phyloP scores from a whole-genome alignment of 1,284 basidiomycete genomes.

The Bondarzewia mesenterica region DNA sequence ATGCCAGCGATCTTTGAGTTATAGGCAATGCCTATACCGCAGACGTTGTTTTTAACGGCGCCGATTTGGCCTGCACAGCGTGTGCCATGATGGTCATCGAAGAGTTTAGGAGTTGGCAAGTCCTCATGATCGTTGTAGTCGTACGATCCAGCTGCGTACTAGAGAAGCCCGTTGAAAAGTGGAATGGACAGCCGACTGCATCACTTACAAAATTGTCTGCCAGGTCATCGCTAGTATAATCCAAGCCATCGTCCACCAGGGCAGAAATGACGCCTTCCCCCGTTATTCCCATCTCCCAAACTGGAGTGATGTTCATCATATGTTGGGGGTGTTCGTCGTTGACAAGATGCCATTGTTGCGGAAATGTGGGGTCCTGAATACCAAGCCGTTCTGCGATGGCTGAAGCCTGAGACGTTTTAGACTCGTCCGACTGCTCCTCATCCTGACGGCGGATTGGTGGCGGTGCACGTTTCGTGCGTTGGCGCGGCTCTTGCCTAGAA shows the following conservation, averaged over 20 bases:
- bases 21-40: slow-evolving; percentile 94
- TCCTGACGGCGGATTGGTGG: slow-evolving; percentile 34
- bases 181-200: slow-evolving; percentile 1
- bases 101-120: slow-evolving; percentile 81
- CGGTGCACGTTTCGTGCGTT: slow-evolving; percentile 64
- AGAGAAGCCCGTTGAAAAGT: no score
- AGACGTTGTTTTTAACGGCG: slow-evolving; percentile 93
- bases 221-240: slow-evolving; percentile 84
- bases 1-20: slow-evolving; percentile 88
- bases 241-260: slow-evolving; percentile 94
- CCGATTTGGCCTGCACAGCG: slow-evolving; percentile 97
- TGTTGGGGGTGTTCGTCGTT: slow-evolving; percentile 70
- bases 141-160: slow-evolving; percentile 89
- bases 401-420: slow-evolving; percentile 22
- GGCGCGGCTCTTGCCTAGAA: slow-evolving; percentile 50
- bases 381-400: slow-evolving; percentile 56
- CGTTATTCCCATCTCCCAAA: slow-evolving; percentile 83
- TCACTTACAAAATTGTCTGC: slow-evolving; percentile 83
- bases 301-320: slow-evolving; percentile 79
- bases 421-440: slow-evolving; percentile 14
- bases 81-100: slow-evolving; percentile 95
- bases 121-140: slow-evolving; percentile 95
- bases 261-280: slow-evolving; percentile 86
- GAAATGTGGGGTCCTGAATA: slow-evolving; percentile 84
- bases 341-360: slow-evolving; percentile 88